Conservation (phyloP, 2,329 filamentous ascomycete species). For the Alternaria incomplexa region DNA sequence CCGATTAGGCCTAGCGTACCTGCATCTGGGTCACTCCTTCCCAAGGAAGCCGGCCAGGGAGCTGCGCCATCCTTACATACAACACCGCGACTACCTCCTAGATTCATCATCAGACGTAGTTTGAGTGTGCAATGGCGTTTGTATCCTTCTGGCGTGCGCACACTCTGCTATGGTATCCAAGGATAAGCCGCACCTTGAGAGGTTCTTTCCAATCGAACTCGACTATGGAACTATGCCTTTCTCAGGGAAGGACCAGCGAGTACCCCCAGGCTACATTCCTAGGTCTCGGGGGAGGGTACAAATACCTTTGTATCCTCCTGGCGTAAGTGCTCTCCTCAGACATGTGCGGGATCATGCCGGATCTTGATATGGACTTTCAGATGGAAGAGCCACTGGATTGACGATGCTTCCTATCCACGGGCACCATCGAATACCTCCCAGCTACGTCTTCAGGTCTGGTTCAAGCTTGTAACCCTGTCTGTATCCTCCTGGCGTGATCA, state of each 20-base stretch:
- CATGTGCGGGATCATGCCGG: neutral
- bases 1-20: neutral
- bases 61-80: neutral
- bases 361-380: neutral
- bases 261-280: neutral
- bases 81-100: neutral
- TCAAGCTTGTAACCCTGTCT: rapidly evolving
- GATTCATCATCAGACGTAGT: neutral
- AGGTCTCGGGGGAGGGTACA: rapidly evolving
- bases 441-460: neutral
- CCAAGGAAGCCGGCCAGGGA: neutral
- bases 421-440: neutral
- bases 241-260: neutral
- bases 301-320: neutral
- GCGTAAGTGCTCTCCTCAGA: neutral
- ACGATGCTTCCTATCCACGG: rapidly evolving
- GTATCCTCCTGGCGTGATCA: neutral
- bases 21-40: neutral
- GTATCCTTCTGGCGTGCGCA: neutral
- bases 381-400: rapidly evolving
- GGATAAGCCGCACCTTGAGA: neutral
- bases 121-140: neutral
- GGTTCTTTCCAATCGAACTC: neutral
- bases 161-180: neutral
- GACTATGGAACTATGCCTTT: neutral